A percentile compares a stretch with the other conserved stretches of the same genome.
Evolutionary conservation across 257 asterid species (phyloP).

Genomic region (Solanum verrucosum): DNA sequence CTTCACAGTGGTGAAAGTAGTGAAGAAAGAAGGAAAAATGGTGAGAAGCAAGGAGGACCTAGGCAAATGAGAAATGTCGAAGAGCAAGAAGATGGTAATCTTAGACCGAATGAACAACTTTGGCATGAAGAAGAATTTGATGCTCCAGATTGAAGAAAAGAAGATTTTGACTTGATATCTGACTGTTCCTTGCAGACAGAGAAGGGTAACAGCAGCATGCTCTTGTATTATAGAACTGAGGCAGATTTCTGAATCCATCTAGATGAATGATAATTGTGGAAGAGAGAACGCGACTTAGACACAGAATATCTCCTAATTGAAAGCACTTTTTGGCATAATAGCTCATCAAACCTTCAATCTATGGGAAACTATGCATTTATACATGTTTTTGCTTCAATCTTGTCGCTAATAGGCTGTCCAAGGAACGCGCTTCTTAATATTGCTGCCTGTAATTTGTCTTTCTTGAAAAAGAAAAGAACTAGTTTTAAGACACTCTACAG

Average conservation of each 20-base stretch:
- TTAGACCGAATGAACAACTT: background rate
- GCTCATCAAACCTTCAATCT: background rate
- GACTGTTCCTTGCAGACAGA: background rate
- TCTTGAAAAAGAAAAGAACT: no score
- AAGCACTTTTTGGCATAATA: background rate
- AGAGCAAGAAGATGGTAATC: constrained; percentile 27
- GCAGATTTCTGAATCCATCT: background rate
- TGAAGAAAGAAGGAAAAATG: constrained; percentile 58
- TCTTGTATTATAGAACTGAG: no score
- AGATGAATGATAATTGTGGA: background rate
- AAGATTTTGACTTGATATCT: background rate
- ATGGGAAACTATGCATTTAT: background rate
- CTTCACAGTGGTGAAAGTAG: constrained; percentile 26
- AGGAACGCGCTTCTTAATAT: background rate
- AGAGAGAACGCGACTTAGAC: background rate
- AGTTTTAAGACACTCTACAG: no score
- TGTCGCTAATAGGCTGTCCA: background rate
- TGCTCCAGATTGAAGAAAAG: background rate
- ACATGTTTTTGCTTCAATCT: background rate
- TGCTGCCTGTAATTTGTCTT: no score
- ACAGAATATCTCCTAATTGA: background rate
- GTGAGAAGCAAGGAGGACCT: constrained; percentile 36
- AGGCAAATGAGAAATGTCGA: constrained; percentile 48
- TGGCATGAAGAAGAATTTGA: background rate
- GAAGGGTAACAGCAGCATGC: background rate